Percentiles rank a stretch among this genome's conserved stretches.
These are phyloP conservation scores for Epichloe bromicola DNA, from an alignment of 2,329 filamentous ascomycete species.

Conservation along the genomic window DNA sequence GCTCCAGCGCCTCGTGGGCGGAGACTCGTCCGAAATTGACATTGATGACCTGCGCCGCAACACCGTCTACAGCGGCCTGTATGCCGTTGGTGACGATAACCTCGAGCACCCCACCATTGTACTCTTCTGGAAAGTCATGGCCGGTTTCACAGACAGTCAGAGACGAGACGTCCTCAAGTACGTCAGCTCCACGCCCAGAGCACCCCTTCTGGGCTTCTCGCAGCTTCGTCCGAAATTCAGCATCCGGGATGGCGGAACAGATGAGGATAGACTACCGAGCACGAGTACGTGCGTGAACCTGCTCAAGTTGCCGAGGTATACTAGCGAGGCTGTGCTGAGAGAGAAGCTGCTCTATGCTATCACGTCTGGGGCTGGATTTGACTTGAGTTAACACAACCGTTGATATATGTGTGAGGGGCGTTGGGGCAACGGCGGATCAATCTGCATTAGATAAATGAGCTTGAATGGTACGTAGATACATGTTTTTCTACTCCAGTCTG, in stretches of 20 bases:
- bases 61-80: slow-evolving; percentile 79
- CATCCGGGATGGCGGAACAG: slow-evolving; percentile 59
- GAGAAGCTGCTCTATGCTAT: slow-evolving; percentile 83
- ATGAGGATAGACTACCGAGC: slow-evolving; percentile 66
- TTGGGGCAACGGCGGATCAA: neutral
- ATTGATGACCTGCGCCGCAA: slow-evolving; percentile 73
- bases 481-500: no score
- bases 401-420: neutral
- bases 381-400: slow-evolving; percentile 43
- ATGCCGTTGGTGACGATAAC: slow-evolving; percentile 77
- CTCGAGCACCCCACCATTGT: slow-evolving; percentile 74
- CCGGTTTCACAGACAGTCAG: slow-evolving; percentile 59
- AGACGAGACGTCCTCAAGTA: slow-evolving; percentile 84
- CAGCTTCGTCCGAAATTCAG: slow-evolving; percentile 77
- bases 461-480: neutral
- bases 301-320: slow-evolving; percentile 80
- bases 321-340: slow-evolving; percentile 48
- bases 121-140: slow-evolving; percentile 87
- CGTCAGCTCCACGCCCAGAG: slow-evolving; percentile 84
- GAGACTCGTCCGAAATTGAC: slow-evolving; percentile 75
- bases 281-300: slow-evolving; percentile 95
- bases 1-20: slow-evolving; percentile 83
- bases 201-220: slow-evolving; percentile 77
- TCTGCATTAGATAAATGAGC: slow-evolving; percentile 4
- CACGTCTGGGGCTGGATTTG: slow-evolving; percentile 83